Conservation (phyloP, 805 yeast species). For the Osmozyma mogii region DNA sequence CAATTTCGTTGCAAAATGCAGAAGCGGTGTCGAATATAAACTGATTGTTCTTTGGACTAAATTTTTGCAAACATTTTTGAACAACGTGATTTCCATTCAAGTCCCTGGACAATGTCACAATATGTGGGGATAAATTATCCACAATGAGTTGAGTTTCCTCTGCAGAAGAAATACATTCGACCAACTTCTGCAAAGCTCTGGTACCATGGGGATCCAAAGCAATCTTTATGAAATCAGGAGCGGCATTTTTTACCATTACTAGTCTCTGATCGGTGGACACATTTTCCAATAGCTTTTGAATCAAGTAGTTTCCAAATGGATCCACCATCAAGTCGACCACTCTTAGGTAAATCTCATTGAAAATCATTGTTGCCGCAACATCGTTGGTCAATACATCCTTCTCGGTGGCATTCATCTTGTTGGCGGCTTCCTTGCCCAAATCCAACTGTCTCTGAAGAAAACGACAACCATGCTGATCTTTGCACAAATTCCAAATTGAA, state of each 20-base stretch:
- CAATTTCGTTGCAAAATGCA: slow-evolving; percentile 65
- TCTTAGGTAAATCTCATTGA: slow-evolving; percentile 69
- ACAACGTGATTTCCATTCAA: slow-evolving; percentile 95
- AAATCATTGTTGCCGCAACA: slow-evolving; percentile 66
- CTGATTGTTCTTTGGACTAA: slow-evolving; percentile 62
- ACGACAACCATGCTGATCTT: slow-evolving; percentile 95
- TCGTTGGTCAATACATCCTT: slow-evolving; percentile 14
- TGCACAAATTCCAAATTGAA: slow-evolving; percentile 72
- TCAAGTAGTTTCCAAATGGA: slow-evolving; percentile 94
- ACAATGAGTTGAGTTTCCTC: slow-evolving; percentile 66
- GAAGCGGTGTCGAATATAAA: slow-evolving; percentile 86
- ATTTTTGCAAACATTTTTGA: slow-evolving; percentile 79
- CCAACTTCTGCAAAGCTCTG: slow-evolving; percentile 85
- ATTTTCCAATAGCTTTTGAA: slow-evolving; percentile 83
- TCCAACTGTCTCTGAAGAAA: slow-evolving; percentile 85
- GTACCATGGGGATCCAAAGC: slow-evolving; percentile 96
- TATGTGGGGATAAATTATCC: slow-evolving; percentile 53
- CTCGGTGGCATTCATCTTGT: slow-evolving; percentile 1
- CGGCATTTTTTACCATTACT: slow-evolving; percentile 58
- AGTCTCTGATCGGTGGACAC: slow-evolving; percentile 65
- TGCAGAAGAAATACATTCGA: slow-evolving; percentile 67
- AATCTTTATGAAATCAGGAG: slow-evolving; percentile 66
- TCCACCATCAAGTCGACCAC: slow-evolving; percentile 87
- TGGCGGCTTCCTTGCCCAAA: slow-evolving; percentile 33
- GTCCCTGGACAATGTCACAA: slow-evolving; percentile 77